Evolutionary conservation across 2,329 filamentous ascomycete species (phyloP).

Genomic region (Phoma herbarum): DNA sequence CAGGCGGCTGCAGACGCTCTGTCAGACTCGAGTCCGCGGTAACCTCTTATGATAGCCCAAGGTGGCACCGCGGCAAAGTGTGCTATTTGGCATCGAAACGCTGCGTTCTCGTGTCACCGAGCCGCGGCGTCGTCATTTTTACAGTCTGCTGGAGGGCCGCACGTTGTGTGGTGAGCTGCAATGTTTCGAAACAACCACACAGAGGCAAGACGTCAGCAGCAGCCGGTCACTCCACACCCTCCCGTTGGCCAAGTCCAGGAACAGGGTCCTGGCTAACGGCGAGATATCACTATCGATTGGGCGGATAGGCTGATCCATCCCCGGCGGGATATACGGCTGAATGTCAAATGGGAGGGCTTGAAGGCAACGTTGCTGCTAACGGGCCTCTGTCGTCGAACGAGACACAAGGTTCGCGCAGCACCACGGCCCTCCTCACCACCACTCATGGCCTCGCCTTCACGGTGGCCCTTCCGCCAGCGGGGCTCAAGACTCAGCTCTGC

Average conservation of each 20-base stretch:
- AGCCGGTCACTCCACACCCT: constrained; percentile 28
- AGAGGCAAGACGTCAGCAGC: constrained; percentile 41
- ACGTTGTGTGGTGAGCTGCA: constrained; percentile 36
- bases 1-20: constrained; percentile 26
- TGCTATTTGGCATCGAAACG: constrained; percentile 35
- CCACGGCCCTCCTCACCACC: constrained; percentile 10
- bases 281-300: constrained; percentile 54
- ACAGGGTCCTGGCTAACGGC: constrained; percentile 42
- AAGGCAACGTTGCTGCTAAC: constrained; percentile 23
- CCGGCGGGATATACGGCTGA: constrained; percentile 34
- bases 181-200: constrained; percentile 48
- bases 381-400: constrained; percentile 35
- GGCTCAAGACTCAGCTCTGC: constrained; percentile 22
- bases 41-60: constrained; percentile 29
- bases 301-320: constrained; percentile 46
- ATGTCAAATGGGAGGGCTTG: constrained; percentile 33
- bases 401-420: constrained; percentile 34
- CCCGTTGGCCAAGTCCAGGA: constrained; percentile 34
- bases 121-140: constrained; percentile 35
- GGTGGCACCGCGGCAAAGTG: constrained; percentile 41
- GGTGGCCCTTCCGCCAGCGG: constrained; percentile 25
- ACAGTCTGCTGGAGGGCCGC: constrained; percentile 28
- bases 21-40: constrained; percentile 24
- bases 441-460: constrained; percentile 19
- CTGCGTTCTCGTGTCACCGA: constrained; percentile 35